Evolutionary conservation across 352 stramenopile species (phyloP).

Genomic region (Pythium biforme): DNA sequence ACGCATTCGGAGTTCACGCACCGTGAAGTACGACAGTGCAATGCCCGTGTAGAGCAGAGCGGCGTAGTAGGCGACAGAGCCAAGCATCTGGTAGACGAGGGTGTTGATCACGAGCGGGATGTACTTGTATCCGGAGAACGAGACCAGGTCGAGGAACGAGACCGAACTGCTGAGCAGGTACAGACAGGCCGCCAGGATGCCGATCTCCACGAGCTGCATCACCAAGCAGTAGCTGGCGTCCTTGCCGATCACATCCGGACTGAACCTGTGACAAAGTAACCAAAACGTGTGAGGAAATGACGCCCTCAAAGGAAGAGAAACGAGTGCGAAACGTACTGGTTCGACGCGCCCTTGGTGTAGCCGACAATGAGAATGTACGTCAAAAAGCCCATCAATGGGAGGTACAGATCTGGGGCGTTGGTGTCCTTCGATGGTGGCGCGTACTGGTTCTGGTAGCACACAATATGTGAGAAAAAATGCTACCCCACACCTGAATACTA

Average conservation of each 20-base stretch:
- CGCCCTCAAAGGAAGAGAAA: no score
- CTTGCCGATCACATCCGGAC: conserved; percentile 94
- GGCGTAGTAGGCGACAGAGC: conserved; percentile 90
- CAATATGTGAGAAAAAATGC: not conserved
- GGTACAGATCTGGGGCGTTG: conserved; percentile 98
- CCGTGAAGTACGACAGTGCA: conserved; percentile 93
- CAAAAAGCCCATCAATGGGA: conserved; percentile 98
- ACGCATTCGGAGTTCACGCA: conserved; percentile 36
- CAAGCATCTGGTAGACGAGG: conserved; percentile 83
- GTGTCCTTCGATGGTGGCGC: conserved; percentile 93
- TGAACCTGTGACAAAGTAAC: conserved; percentile 79
- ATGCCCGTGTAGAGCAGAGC: conserved; percentile 92
- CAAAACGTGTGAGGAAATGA: not conserved
- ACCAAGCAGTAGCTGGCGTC: conserved; percentile 91
- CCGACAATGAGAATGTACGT: conserved; percentile 98
- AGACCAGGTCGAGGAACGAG: conserved; percentile 94
- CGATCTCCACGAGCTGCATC: conserved; percentile 92
- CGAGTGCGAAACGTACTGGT: conserved; percentile 55
- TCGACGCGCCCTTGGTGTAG: conserved; percentile 93
- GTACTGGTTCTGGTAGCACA: conserved; percentile 54
- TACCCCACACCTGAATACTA: no score
- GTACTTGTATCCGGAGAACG: conserved; percentile 99
- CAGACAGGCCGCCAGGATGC: conserved; percentile 91
- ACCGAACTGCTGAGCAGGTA: conserved; percentile 94
- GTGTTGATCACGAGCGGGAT: conserved; percentile 96